Evolutionary conservation across 805 yeast genomes (phyloP), one percentile per base, ranked within the genome.

Genomic region (Myxozyma vanderwaltii): DNA sequence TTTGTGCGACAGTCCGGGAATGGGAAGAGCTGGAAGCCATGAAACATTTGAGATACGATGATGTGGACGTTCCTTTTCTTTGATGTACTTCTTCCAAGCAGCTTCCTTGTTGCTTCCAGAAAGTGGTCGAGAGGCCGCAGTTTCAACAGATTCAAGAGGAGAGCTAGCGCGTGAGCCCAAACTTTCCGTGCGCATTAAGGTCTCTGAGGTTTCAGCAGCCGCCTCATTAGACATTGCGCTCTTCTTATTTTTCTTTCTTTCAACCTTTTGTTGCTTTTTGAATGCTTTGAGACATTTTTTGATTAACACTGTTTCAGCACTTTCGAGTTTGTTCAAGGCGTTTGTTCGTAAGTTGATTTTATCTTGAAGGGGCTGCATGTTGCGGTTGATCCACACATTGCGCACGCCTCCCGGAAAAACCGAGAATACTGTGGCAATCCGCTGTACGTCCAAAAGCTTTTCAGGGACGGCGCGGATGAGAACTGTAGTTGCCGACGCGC

Each of bases 381-480:
- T 75, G 50, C 79, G 76, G 40, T 86, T 77, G 56, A 84, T 81
- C 89, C 91, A 86, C 0, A 88, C 72, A 24, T 76, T 76, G 12
- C 77, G 75, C 1, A 87, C 77, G 0, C 82, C 81, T 0, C 85
- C 85, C 0, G 86, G 83, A 4, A 84, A 72, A 0, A 75, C 69
- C 1, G 71, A 65, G 76, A 88, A 90, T 35, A 81, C 75, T n/a
- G 72, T 71, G 64, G 80, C 78, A 56, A 91, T 70, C 17, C 75
- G 77, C 19, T 76, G 76, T 58, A 82, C 89, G 40, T 77, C 76
- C 41, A 77, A 74, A 45, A 76, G 72, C 0, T 72, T 75, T 3
- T 79, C 76, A 3, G 88, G 84, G 47, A 90, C 74, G 62, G 88
- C 88, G 23, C 89, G 84, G 61, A 91, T 75, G 53, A 91, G 77